Conservation (phyloP, 164 flowering plant genomes). For the Cinnamomum micranthum region DNA sequence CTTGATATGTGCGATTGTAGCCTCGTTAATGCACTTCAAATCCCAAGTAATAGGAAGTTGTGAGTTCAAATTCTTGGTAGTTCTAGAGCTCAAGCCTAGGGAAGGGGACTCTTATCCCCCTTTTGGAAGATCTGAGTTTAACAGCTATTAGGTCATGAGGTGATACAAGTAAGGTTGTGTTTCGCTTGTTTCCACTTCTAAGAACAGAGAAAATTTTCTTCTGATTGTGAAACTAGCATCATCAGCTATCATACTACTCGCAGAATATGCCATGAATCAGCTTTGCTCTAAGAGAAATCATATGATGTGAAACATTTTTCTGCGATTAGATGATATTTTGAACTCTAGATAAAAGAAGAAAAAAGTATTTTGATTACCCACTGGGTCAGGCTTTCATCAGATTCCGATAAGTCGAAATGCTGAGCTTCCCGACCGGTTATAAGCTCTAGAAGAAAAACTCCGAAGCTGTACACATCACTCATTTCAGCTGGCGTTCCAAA, state of each 20-base stretch:
- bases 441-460: constrained; percentile 72
- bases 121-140: too few relatives aligned
- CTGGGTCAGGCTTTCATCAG: constrained; percentile 39
- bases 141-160: too few relatives aligned
- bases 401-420: constrained; percentile 20
- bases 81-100: too few relatives aligned
- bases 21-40: too few relatives aligned
- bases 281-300: not conserved
- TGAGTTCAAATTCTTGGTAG: too few relatives aligned
- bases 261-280: not conserved
- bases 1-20: too few relatives aligned
- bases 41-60: too few relatives aligned
- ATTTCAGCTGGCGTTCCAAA: constrained; percentile 28
- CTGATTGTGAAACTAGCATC: not conserved
- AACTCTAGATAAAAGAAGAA: too few relatives aligned
- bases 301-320: not conserved
- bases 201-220: not conserved
- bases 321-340: not conserved
- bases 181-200: too few relatives aligned
- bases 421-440: constrained; percentile 48
- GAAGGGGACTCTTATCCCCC: too few relatives aligned
- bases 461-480: constrained; percentile 68
- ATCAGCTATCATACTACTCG: not conserved
- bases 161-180: too few relatives aligned
- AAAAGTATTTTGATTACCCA: constrained; percentile 39